These are phyloP conservation scores for Mycena polygramma DNA, from an alignment of 768 basidiomycete genomes.

Conservation along the genomic window DNA sequence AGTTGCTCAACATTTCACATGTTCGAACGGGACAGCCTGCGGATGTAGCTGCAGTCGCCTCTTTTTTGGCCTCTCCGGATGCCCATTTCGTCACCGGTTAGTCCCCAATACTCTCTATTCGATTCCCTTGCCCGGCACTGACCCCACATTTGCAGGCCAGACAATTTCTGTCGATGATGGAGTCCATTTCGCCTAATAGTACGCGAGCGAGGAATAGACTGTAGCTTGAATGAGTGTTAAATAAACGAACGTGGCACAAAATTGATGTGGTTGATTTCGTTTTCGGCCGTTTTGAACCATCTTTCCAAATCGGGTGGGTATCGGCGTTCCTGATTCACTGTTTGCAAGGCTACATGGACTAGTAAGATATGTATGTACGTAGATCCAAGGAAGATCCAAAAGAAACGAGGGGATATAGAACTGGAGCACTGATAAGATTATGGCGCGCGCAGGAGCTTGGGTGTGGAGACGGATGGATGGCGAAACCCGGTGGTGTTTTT, in stretches of 20 bases:
- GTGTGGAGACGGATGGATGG: background rate
- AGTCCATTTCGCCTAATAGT: constrained; percentile 16
- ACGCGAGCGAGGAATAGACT: no score
- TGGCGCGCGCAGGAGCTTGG: no score
- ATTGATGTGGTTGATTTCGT: background rate
- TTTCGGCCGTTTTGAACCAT: background rate
- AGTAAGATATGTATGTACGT: constrained; percentile 17
- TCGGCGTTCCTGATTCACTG: constrained; percentile 3
- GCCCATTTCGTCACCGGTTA: constrained; percentile 44
- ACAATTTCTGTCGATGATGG: constrained; percentile 28
- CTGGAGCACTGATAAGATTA: constrained; percentile 1
- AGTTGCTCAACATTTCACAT: constrained; percentile 22
- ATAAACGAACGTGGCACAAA: no score
- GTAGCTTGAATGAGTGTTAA: no score
- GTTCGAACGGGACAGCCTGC: constrained; percentile 32
- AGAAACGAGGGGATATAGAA: constrained; percentile 4
- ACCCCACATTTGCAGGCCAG: constrained; percentile 3
- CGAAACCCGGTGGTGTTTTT: background rate
- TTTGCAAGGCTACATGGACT: constrained; percentile 24
- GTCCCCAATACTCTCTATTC: no score
- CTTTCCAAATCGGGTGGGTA: background rate
- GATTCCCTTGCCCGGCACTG: no score
- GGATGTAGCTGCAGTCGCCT: constrained; percentile 40
- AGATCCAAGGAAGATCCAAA: constrained; percentile 8
- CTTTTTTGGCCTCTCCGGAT: constrained; percentile 44